A percentile compares a stretch with the other conserved stretches of the same genome.
Conservation (phyloP, 2,329 filamentous ascomycete species). For the Gremmenia infestans region DNA sequence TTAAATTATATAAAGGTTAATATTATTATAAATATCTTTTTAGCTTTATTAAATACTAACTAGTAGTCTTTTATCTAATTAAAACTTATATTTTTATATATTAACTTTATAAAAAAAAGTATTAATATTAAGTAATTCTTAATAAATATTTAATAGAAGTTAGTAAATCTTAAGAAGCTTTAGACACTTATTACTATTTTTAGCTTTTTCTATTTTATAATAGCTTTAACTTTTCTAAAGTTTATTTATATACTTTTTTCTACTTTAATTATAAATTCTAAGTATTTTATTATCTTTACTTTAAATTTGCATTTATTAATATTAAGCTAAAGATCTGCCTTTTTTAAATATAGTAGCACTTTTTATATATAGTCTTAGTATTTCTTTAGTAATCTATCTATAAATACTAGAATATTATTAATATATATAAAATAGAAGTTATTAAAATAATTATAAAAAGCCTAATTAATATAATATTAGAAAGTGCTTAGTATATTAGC, state of each 20-base stretch:
- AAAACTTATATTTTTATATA: too few relatives aligned
- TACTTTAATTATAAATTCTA: not conserved
- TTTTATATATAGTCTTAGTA: not conserved
- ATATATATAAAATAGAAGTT: slow-evolving; percentile 6
- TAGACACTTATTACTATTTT: not conserved
- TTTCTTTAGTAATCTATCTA: not conserved
- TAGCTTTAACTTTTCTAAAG: not conserved
- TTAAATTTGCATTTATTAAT: not conserved
- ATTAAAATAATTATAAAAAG: slow-evolving; percentile 12
- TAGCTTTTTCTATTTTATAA: not conserved
- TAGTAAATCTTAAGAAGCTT: not conserved
- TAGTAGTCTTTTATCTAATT: not conserved
- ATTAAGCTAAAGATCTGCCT: not conserved
- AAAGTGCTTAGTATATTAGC: slow-evolving; percentile 18
- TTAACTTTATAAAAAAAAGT: too few relatives aligned
- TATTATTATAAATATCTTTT: not conserved
- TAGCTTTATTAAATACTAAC: too few relatives aligned
- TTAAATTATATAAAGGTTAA: not conserved
- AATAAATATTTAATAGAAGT: not conserved
- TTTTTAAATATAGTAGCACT: not conserved
- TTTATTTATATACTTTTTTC: not conserved
- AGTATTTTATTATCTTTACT: not conserved
- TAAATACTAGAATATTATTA: not conserved
- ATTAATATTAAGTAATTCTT: not conserved
- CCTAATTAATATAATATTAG: slow-evolving; percentile 16